phyloP scores from a whole-genome alignment of 768 basidiomycete genomes.

The Dendrothele bispora region DNA sequence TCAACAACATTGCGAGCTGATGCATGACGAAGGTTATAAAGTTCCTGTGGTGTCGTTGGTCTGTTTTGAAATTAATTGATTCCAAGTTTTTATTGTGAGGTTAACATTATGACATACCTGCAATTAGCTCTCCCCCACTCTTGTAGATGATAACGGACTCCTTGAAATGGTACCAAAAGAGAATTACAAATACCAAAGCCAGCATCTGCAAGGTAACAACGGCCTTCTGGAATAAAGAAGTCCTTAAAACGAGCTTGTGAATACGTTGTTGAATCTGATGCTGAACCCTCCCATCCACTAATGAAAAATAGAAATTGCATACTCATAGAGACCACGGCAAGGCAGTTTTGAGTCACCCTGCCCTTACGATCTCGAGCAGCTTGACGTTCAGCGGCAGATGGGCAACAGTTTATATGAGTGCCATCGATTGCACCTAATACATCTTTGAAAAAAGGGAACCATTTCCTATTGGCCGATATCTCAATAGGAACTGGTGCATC shows the following conservation, averaged over 20 bases:
- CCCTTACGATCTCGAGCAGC: conserved; percentile 20
- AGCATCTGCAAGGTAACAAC: conserved; percentile 21
- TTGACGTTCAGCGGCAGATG: conserved; percentile 12
- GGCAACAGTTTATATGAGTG: conserved; percentile 19
- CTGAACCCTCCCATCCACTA: conserved; percentile 25
- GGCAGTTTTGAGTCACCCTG: conserved; percentile 21
- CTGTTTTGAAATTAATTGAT: neutral
- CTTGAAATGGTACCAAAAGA: conserved; percentile 23
- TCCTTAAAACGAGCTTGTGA: conserved; percentile 9
- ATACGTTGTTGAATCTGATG: conserved; percentile 16
- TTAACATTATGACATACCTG: conserved; percentile 7
- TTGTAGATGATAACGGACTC: conserved; percentile 22
- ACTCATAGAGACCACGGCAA: conserved; percentile 20
- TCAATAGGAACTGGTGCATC: conserved; percentile 1
- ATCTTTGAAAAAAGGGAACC: conserved; percentile 24
- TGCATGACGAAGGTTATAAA: neutral
- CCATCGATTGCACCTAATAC: conserved; percentile 23
- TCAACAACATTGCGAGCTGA: conserved; percentile 38
- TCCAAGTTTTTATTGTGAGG: neutral
- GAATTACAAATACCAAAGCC: conserved; percentile 16
- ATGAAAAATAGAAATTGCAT: conserved; percentile 20
- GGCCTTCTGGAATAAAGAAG: conserved; percentile 16
- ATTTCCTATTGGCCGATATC: conserved; percentile 16
- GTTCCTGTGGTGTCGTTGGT: neutral
- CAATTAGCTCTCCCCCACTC: conserved; percentile 17